A percentile compares a stretch with the other conserved stretches of the same genome.
Conservation (phyloP, 1,139 yeast genomes). For the Candida glucosophila region DNA sequence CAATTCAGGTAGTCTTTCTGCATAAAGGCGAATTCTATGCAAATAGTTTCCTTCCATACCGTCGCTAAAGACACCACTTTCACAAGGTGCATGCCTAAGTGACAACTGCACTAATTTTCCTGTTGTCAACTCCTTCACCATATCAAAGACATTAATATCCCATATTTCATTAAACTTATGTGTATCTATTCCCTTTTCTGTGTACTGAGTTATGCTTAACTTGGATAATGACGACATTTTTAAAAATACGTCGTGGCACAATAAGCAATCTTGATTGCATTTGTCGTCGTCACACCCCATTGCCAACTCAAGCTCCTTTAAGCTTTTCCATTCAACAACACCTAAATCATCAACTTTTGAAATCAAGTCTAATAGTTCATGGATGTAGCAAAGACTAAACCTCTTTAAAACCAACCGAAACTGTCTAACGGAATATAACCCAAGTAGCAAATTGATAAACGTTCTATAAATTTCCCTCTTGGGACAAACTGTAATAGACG, state of each 20-base stretch:
- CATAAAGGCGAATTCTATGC: conserved; percentile 46
- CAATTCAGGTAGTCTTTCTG: conserved; percentile 38
- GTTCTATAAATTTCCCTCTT: too few relatives aligned
- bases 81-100: conserved; percentile 45
- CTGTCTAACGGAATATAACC: too few relatives aligned
- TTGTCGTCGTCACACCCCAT: conserved; percentile 27
- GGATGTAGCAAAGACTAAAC: too few relatives aligned
- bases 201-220: conserved; percentile 38
- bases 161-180: conserved; percentile 49
- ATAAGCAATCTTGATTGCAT: conserved; percentile 37
- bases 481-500: too few relatives aligned
- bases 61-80: conserved; percentile 26
- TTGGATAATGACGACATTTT: conserved; percentile 26
- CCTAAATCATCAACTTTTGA: too few relatives aligned
- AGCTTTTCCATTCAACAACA: conserved; percentile 13
- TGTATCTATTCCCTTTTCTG: conserved; percentile 10
- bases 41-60: conserved; percentile 68
- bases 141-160: conserved; percentile 42
- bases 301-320: conserved; percentile 16
- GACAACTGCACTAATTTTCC: conserved; percentile 26
- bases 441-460: too few relatives aligned
- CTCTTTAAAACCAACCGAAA: too few relatives aligned
- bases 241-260: too few relatives aligned
- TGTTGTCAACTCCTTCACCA: conserved; percentile 23
- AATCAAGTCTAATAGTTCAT: too few relatives aligned